Evolutionary conservation across 2,329 filamentous ascomycete genomes (phyloP).

Genomic region (Acephala macrosclerotiorum): DNA sequence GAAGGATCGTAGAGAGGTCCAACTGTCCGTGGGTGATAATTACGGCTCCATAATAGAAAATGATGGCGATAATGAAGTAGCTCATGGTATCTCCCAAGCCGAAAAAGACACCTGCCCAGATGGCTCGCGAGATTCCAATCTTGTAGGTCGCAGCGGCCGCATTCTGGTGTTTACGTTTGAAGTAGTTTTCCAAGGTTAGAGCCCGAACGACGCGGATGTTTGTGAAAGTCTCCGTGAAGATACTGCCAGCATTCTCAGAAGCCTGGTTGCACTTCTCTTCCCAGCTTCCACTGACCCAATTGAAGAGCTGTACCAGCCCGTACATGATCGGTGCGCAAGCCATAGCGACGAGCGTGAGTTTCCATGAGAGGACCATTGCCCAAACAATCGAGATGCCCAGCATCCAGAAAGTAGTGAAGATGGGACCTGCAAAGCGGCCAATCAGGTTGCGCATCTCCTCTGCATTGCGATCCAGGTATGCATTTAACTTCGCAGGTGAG

Average conservation of each 20-base stretch:
- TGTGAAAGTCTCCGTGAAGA: slow-evolving; percentile 78
- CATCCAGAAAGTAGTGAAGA: slow-evolving; percentile 73
- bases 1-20: slow-evolving; percentile 67
- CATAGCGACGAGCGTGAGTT: slow-evolving; percentile 79
- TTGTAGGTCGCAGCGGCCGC: slow-evolving; percentile 60
- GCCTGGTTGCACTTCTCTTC: slow-evolving; percentile 72
- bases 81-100: slow-evolving; percentile 79
- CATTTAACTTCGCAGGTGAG: slow-evolving; percentile 67
- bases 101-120: slow-evolving; percentile 74
- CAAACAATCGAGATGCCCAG: slow-evolving; percentile 73
- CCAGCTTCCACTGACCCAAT: slow-evolving; percentile 72
- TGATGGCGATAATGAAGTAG: slow-evolving; percentile 75
- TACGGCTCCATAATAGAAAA: slow-evolving; percentile 83
- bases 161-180: slow-evolving; percentile 66
- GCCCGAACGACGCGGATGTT: slow-evolving; percentile 82
- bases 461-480: slow-evolving; percentile 79
- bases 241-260: slow-evolving; percentile 63
- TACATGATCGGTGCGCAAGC: slow-evolving; percentile 73
- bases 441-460: slow-evolving; percentile 89
- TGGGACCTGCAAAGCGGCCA: slow-evolving; percentile 76
- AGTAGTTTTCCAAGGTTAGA: slow-evolving; percentile 76
- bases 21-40: slow-evolving; percentile 61
- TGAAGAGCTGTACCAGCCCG: slow-evolving; percentile 69
- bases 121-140: slow-evolving; percentile 70
- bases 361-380: slow-evolving; percentile 80